Percentiles rank a stretch among this genome's conserved stretches.
phyloP scores from a whole-genome alignment of 345 rosid species.

The Sonneratia alba region DNA sequence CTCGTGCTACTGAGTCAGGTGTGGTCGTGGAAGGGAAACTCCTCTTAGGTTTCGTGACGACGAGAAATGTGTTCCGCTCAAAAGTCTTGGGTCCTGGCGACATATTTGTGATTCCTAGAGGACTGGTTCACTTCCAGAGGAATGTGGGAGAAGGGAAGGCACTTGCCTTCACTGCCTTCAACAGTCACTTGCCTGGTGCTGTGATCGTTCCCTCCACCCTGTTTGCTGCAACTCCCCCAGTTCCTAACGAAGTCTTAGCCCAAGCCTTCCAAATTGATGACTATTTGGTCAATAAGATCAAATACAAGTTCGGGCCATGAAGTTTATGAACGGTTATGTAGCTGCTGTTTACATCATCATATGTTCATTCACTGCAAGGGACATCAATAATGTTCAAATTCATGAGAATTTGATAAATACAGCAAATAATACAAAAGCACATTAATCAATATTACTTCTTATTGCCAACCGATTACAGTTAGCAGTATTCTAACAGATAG shows the following conservation, averaged over 20 bases:
- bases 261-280: background rate
- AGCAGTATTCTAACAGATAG: too few relatives aligned
- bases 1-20: slow-evolving; percentile 49
- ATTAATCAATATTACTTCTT: background rate
- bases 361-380: background rate
- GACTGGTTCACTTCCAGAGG: background rate
- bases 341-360: background rate
- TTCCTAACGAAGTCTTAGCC: slow-evolving; percentile 24
- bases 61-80: background rate
- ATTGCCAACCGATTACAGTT: too few relatives aligned
- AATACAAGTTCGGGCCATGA: slow-evolving; percentile 34
- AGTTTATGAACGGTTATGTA: background rate
- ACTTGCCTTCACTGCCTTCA: slow-evolving; percentile 54
- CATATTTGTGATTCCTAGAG: background rate
- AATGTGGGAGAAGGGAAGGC: slow-evolving; percentile 41
- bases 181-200: slow-evolving; percentile 59
- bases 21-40: slow-evolving; percentile 47
- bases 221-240: slow-evolving; percentile 42
- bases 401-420: background rate
- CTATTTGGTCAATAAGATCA: slow-evolving; percentile 29
- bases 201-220: slow-evolving; percentile 20
- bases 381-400: background rate
- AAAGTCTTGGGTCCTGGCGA: background rate
- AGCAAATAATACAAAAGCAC: background rate
- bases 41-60: slow-evolving; percentile 31